Conservation (phyloP, 2,329 filamentous ascomycete genomes). For the Decorospora gaudefroyi region DNA sequence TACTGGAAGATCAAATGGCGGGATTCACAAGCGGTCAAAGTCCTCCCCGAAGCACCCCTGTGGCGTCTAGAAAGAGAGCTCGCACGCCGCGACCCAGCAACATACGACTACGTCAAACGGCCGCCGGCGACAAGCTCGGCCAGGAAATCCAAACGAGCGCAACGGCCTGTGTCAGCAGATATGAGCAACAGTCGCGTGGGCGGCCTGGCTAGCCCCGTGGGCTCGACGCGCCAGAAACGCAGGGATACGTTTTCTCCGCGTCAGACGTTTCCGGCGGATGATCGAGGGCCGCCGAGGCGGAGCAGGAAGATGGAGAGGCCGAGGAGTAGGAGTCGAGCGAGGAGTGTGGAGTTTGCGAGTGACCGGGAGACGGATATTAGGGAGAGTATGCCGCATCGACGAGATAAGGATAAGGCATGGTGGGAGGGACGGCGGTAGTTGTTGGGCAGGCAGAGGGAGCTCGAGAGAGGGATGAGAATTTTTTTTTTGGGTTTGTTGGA, state of each 20-base stretch:
- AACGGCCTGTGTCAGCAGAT: slow-evolving; percentile 24
- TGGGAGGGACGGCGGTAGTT: slow-evolving; percentile 36
- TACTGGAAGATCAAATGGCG: slow-evolving; percentile 50
- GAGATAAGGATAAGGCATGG: slow-evolving; percentile 42
- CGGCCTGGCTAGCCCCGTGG: slow-evolving; percentile 7
- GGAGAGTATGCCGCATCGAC: slow-evolving; percentile 42
- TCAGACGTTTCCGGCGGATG: slow-evolving; percentile 25
- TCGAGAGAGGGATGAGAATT: too few species aligned
- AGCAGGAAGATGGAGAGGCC: slow-evolving; percentile 20
- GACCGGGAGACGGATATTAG: slow-evolving; percentile 41
- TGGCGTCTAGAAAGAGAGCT: slow-evolving; percentile 53
- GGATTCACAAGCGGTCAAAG: slow-evolving; percentile 45
- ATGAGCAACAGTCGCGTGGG: slow-evolving; percentile 14
- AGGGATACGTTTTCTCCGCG: slow-evolving; percentile 33
- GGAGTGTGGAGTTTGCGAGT: slow-evolving; percentile 34
- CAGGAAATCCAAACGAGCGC: slow-evolving; percentile 22
- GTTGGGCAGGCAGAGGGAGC: too few species aligned
- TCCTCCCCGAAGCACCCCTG: slow-evolving; percentile 53
- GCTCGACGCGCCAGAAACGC: slow-evolving; percentile 10
- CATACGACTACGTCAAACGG: slow-evolving; percentile 48
- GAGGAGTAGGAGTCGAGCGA: slow-evolving; percentile 26
- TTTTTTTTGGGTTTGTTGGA: not conserved
- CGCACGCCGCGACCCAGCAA: slow-evolving; percentile 48
- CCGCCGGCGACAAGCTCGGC: slow-evolving; percentile 38
- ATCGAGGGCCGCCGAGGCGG: slow-evolving; percentile 12